These are phyloP conservation scores for Dysphania ambrosioides DNA, from an alignment of 148 eudicot species.

Conservation along the genomic window DNA sequence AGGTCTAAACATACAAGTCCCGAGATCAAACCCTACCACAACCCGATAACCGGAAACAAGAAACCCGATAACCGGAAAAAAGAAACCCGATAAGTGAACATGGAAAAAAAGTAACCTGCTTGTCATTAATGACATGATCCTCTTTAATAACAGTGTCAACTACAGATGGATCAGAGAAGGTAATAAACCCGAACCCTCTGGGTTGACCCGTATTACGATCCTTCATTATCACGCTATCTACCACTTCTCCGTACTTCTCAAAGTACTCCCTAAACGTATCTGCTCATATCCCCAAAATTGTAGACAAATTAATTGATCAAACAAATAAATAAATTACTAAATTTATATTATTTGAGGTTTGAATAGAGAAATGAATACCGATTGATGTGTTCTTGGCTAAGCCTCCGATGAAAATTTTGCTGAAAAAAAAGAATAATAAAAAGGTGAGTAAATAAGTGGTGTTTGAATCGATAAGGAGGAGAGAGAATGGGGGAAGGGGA, in stretches of 20 bases:
- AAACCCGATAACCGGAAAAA: too few species aligned
- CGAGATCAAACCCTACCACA: too few species aligned
- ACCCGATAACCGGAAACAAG: too few species aligned
- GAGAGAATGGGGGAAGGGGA: conserved; percentile 4
- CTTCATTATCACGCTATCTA: conserved; percentile 73
- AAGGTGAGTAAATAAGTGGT: background rate
- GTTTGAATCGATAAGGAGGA: background rate
- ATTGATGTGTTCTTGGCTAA: conserved; percentile 61
- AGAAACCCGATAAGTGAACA: too few species aligned
- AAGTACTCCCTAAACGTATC: conserved; percentile 60
- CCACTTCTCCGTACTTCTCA: conserved; percentile 68
- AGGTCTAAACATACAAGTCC: too few species aligned
- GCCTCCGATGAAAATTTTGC: conserved; percentile 72
- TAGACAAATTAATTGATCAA: conserved; percentile 8
- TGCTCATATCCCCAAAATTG: background rate
- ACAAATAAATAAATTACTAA: too few species aligned
- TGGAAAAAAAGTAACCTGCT: conserved; percentile 37
- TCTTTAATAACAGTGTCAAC: conserved; percentile 60
- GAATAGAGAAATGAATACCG: too few species aligned
- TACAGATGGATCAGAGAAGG: conserved; percentile 59
- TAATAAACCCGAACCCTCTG: conserved; percentile 72
- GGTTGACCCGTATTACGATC: conserved; percentile 62
- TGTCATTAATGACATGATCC: conserved; percentile 56
- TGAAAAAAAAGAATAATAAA: conserved; percentile 12
- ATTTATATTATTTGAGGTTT: too few species aligned